Base-by-base conservation (phyloP, 345 rosid species). In the Linum lewisii region DNA sequence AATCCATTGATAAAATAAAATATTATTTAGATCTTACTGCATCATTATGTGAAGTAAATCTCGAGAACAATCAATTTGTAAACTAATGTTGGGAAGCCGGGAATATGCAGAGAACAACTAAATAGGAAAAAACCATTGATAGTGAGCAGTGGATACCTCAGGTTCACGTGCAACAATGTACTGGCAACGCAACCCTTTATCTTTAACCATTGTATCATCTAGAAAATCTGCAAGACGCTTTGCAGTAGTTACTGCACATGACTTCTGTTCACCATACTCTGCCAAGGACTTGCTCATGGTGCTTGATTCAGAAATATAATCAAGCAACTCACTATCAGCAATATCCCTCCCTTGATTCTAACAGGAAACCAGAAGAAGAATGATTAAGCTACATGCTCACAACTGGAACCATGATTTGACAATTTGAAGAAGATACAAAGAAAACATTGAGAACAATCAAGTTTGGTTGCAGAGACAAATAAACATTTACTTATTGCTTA, bases 221-320 rank as follows among this genome's bases (percentile, higher is more conserved):
- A 92, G 95, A 83, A 92, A 92, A 70, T 92, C 81, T 65, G 97
- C 86, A 62, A 92, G 82, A 59, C 98, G 98, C 66, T 75, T 86
- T 59, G 98, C 98, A 42, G 98, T 92, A 61, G 98, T 92, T 72
- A 92, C 93, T 62, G 97, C 95, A 84, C 97, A 92, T 61, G 98
- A 92, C 78, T 88, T 92, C 64, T 92, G 97, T 45, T 74, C 81
- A 63, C 98, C 98, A 66, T 92, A 92, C 52, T 92, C 98, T n/a
- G 77, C 87, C 72, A 92, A 76, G 24, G 98, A 88, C 74, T 86
- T 92, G 87, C 98, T 92, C 98, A 92, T 88, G 72, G 98, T 92
- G 80, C 98, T 92, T 58, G 98, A 92, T 76, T 92, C 98, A 56
- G 98, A 88, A 75, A 92, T 88, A 72, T 86, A 92, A 74, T 88